phyloP scores from a whole-genome alignment of 257 asterid species.

The Lithospermum erythrorhizon region DNA sequence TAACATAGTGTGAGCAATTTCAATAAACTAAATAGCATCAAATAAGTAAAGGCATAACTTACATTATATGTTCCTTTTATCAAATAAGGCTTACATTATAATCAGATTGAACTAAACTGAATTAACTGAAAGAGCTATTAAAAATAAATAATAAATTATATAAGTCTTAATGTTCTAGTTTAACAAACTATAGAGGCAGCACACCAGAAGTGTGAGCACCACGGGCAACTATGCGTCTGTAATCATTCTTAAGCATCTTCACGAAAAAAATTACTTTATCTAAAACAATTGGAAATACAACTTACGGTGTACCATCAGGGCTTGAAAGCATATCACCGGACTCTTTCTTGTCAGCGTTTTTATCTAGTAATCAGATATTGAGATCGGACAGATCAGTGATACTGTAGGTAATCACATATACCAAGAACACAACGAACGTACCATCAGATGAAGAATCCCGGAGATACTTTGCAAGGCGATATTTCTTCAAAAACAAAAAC shows the following conservation, averaged over 20 bases:
- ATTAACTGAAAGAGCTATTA: background rate
- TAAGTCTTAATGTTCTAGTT: background rate
- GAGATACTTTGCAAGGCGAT: constrained; percentile 96
- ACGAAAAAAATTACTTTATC: background rate
- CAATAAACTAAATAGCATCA: background rate
- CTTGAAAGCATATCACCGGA: constrained; percentile 63
- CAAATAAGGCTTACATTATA: background rate
- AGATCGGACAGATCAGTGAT: constrained; percentile 1
- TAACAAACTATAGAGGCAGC: background rate
- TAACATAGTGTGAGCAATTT: background rate
- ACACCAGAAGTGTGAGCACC: background rate
- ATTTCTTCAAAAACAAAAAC: constrained; percentile 49
- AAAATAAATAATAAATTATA: background rate
- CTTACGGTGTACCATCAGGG: constrained; percentile 94
- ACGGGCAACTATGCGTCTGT: background rate
- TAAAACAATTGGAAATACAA: constrained; percentile 15
- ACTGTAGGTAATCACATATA: background rate
- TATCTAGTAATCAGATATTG: constrained; percentile 37
- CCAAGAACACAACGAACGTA: constrained; percentile 24
- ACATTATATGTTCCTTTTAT: background rate
- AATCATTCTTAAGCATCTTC: constrained; percentile 4
- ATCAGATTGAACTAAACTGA: background rate
- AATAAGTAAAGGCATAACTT: background rate
- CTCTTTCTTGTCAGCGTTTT: constrained; percentile 74
- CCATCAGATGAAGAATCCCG: constrained; percentile 96